Percentiles rank a stretch among this genome's conserved stretches.
phyloP scores from a whole-genome alignment of 2,329 filamentous ascomycete species.

The Xylaria hypoxylon region DNA sequence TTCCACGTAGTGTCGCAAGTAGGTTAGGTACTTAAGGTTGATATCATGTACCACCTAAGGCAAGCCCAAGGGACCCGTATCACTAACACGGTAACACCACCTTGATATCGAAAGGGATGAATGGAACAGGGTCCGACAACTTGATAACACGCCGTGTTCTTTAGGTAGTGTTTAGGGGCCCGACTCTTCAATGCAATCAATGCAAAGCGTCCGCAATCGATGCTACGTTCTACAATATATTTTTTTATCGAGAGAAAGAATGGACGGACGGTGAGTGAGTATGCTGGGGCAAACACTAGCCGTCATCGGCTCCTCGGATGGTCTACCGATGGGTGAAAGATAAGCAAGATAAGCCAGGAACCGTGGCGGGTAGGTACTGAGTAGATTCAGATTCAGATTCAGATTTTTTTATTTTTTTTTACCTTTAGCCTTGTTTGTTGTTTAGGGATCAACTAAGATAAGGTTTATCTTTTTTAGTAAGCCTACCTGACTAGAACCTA shows the following conservation, averaged over 20 bases:
- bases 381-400: conserved; percentile 29
- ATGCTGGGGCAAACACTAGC: conserved; percentile 25
- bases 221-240: neutral
- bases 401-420: neutral
- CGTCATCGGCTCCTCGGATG: conserved; percentile 34
- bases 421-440: neutral
- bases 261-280: conserved; percentile 25
- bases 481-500: neutral
- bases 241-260: conserved; percentile 17
- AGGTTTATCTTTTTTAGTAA: conserved; percentile 15
- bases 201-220: neutral
- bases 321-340: conserved; percentile 26
- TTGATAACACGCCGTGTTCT: neutral
- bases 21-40: neutral
- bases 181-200: conserved; percentile 11
- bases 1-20: conserved; percentile 9
- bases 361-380: conserved; percentile 24
- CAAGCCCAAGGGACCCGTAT: conserved; percentile 26
- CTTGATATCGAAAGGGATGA: conserved; percentile 6
- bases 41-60: conserved; percentile 33
- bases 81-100: neutral
- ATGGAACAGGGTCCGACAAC: neutral
- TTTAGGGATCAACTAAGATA: conserved; percentile 25
- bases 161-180: neutral
- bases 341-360: conserved; percentile 33